A percentile compares a stretch with the other conserved stretches of the same genome.
phyloP scores from a whole-genome alignment of 176 grass and related monocot species.

The Paspalum vaginatum region DNA sequence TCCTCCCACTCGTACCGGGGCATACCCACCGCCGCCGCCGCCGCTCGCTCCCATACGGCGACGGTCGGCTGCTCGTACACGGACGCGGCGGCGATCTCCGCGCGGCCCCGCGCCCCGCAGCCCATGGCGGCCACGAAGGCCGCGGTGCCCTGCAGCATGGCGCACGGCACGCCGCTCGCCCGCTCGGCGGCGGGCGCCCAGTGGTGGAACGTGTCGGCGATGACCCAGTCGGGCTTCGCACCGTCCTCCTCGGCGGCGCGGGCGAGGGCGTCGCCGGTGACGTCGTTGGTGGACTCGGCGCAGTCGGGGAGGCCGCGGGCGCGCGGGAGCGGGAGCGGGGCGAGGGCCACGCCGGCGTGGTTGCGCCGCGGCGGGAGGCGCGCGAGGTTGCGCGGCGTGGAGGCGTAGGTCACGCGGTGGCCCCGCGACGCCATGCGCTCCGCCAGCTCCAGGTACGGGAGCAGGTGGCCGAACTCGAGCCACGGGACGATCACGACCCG shows the following conservation, averaged over 20 bases:
- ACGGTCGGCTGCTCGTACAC: not conserved
- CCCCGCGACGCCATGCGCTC: not conserved
- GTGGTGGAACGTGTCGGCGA: not conserved
- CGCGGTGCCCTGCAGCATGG: not conserved
- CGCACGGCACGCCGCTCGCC: not conserved
- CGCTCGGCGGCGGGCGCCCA: not conserved
- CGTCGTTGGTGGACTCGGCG: not conserved
- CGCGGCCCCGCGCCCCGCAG: not conserved
- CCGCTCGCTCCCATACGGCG: too few species aligned
- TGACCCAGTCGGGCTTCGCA: not conserved
- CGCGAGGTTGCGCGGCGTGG: slow-evolving; percentile 5
- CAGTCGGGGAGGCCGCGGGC: not conserved
- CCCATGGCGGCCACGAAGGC: not conserved
- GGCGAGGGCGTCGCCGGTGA: not conserved
- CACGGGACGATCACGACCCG: slow-evolving; percentile 20
- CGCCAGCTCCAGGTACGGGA: slow-evolving; percentile 11
- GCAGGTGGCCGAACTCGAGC: not conserved
- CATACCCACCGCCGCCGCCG: not conserved
- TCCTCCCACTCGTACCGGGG: not conserved
- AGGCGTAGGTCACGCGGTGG: slow-evolving; percentile 32
- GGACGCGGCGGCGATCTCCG: not conserved
- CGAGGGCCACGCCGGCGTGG: not conserved
- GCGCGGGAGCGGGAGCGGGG: not conserved
- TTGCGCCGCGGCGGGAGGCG: not conserved
- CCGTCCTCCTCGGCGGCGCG: not conserved